Conservation (phyloP, 441 rosid species). For the Erodium chrysanthum region DNA sequence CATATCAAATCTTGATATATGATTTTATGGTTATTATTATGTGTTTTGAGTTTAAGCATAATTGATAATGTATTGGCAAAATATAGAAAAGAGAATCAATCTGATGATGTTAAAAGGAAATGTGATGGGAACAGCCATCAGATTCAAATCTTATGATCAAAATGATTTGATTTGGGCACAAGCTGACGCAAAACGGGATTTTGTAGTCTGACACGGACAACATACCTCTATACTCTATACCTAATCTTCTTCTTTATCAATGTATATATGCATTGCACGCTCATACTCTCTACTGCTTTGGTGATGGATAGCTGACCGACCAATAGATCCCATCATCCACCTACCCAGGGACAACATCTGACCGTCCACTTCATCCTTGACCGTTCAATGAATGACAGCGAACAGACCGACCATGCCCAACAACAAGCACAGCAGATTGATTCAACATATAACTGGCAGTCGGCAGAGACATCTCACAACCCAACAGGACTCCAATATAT, state of each 20-base stretch:
- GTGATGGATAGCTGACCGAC: too few relatives aligned
- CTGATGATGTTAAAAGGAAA: not conserved
- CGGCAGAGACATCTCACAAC: not conserved
- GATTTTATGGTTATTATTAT: too few relatives aligned
- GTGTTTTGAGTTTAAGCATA: too few relatives aligned
- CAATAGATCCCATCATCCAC: too few relatives aligned
- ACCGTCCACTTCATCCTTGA: not conserved
- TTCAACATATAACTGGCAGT: not conserved
- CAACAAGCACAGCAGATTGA: not conserved
- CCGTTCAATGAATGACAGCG: not conserved
- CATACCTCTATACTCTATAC: not conserved
- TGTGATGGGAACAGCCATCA: too few relatives aligned
- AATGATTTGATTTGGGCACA: not conserved
- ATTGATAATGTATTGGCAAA: too few relatives aligned
- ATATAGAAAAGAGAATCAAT: not conserved
- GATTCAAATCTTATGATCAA: not conserved
- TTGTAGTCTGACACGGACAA: not conserved
- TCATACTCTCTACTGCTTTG: not conserved
- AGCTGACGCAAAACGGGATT: constrained; percentile 1
- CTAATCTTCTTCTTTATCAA: not conserved
- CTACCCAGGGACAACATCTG: not conserved
- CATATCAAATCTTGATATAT: too few relatives aligned
- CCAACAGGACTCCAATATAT: not conserved
- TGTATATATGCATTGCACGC: too few relatives aligned
- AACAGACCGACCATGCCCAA: not conserved